Percentiles rank a stretch among this genome's conserved stretches.
Evolutionary conservation across 164 flowering plant genomes (phyloP).

Genomic region (Annona squamosa): DNA sequence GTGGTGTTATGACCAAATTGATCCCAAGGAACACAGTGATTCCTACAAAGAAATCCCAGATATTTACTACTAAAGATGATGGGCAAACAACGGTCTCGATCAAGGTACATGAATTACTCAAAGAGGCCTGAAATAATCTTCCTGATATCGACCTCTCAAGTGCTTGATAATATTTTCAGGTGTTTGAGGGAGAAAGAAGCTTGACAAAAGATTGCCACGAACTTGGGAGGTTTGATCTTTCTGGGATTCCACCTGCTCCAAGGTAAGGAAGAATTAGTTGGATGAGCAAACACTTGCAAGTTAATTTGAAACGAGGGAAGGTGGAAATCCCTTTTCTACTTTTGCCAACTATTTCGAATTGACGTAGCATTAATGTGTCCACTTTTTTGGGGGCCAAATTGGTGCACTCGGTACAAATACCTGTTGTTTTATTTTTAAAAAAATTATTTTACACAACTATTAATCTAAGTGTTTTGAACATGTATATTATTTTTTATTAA

Average conservation of each 20-base stretch:
- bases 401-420: too few relatives aligned
- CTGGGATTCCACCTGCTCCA: slow-evolving; percentile 64
- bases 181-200: slow-evolving; percentile 53
- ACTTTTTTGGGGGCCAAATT: too few relatives aligned
- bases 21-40: slow-evolving; percentile 52
- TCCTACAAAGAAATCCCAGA: slow-evolving; percentile 58
- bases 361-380: too few relatives aligned
- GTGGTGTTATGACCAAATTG: slow-evolving; percentile 56
- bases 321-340: too few relatives aligned
- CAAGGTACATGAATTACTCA: slow-evolving; percentile 16
- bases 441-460: too few relatives aligned
- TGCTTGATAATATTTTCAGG: slow-evolving; percentile 19
- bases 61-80: slow-evolving; percentile 51
- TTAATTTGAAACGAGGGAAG: too few relatives aligned
- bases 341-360: too few relatives aligned
- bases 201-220: slow-evolving; percentile 51
- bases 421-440: too few relatives aligned
- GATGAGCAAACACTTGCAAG: too few relatives aligned
- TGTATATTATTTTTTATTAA: too few relatives aligned
- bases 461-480: too few relatives aligned
- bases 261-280: slow-evolving; percentile 19
- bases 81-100: slow-evolving; percentile 47
- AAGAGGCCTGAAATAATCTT: not conserved
- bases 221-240: slow-evolving; percentile 46
- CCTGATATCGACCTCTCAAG: not conserved